Base-by-base conservation (phyloP, 805 yeast genomes). In the Yarrowia sp. region DNA sequence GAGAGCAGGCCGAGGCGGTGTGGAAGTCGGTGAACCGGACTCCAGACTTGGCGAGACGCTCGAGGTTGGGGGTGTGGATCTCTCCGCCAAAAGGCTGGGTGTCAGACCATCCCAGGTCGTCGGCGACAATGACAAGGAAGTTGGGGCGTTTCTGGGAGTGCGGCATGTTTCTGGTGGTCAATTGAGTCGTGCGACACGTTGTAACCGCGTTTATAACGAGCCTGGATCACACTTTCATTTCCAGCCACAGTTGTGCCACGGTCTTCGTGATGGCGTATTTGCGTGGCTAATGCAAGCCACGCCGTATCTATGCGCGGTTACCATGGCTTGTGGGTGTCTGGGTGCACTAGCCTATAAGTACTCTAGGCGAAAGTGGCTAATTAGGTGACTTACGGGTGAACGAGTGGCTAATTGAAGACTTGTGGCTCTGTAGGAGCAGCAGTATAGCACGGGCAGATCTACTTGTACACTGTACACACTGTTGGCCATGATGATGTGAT, bases 1-100 rank as follows among this genome's bases (percentile, higher is more conserved):
- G 86, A 2, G 86, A 82, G 65, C 87, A 83, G 0, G 87, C 86
- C 1, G 85, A 77, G 6, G 86, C 86, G 2, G 87, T 80, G 64
- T 84, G 85, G 70, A 84, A 83, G 63, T 83, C 83, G 10, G 85
- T 81, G 66, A 83, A 80, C 46, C 82, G 68, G 19, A 78, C 66
- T 5, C 87, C 86, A 7, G 70, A 67, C 8, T 68, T 38, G 1
- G 84, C 82, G 32, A 83, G 67, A 49, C 67, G 73, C 18, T 77
- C 69, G 16, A 83, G 72, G 63, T 80, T 79, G 1, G 87, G 87
- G 0, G 87, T 83, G 33, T 76, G 71, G 51, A 82, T 82, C 66
- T 83, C 86, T 14, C 56, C 58, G 1, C 86, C 86, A 67, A 80
- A 83, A 1, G 83, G 73, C 35, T 77, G 68, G 10, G 78, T 66